Conservation (phyloP, 768 basidiomycete genomes). For the Mycena rebaudengoi region DNA sequence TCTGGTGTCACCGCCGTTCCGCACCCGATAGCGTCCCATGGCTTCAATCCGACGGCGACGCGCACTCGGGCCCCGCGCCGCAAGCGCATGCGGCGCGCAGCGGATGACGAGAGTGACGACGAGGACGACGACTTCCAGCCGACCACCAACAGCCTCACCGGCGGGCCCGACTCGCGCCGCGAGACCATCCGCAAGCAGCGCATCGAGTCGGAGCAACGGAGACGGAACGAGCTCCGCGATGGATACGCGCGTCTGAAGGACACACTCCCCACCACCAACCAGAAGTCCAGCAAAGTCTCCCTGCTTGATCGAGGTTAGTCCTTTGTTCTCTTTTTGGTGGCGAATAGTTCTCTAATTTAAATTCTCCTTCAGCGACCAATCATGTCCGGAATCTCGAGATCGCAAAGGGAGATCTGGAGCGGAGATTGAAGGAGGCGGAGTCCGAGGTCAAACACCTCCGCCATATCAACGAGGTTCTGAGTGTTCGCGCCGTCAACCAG, state of each 20-base stretch:
- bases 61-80: slow-evolving; percentile 59
- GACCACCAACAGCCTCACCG: slow-evolving; percentile 46
- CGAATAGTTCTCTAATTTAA: slow-evolving; percentile 23
- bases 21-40: slow-evolving; percentile 69
- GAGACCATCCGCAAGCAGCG: slow-evolving; percentile 92
- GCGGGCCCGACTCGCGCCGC: slow-evolving; percentile 74
- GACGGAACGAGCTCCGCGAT: slow-evolving; percentile 92
- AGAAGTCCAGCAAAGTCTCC: slow-evolving; percentile 93
- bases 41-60: slow-evolving; percentile 78
- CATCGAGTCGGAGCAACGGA: slow-evolving; percentile 92
- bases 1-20: slow-evolving; percentile 55
- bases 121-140: slow-evolving; percentile 81
- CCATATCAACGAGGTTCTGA: slow-evolving; percentile 88
- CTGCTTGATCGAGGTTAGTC: slow-evolving; percentile 82
- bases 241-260: slow-evolving; percentile 93
- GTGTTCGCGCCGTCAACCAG: slow-evolving; percentile 85
- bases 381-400: slow-evolving; percentile 91
- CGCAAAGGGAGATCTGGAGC: slow-evolving; percentile 78
- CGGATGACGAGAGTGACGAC: slow-evolving; percentile 78
- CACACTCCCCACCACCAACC: slow-evolving; percentile 87
- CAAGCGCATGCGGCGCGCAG: slow-evolving; percentile 45
- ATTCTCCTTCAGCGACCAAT: slow-evolving; percentile 65
- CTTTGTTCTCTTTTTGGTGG: background rate
- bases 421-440: slow-evolving; percentile 80
- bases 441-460: slow-evolving; percentile 83